Base-by-base conservation (phyloP, 2,329 filamentous ascomycete genomes). In the Penicillium rolfsii region DNA sequence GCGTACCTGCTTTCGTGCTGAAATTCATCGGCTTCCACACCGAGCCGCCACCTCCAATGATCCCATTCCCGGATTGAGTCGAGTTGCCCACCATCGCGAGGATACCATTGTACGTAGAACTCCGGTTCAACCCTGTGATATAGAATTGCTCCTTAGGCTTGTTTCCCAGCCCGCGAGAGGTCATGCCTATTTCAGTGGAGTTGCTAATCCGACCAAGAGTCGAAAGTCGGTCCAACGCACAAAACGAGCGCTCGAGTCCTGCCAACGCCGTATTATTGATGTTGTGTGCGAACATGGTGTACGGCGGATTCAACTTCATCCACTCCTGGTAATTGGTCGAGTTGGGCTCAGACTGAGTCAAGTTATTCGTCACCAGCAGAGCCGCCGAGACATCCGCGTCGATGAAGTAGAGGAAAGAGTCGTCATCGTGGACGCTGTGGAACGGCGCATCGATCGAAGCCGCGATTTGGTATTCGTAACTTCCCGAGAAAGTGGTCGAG, bases 141-240 rank as follows among this genome's bases (percentile, higher is more conserved):
- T 94, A 92, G 74, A 99, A 97, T 70, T 97, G 92, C 74, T 96
- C 89, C 73, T 93, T 93, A 0, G 91, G 91, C 61, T 88, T 81
- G 54, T 85, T 85, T 3, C 86, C 87, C 1, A 83, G 79, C 3
- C 87, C 91, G 35, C 87, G 84, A 30, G 82, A 87, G 2, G 88
- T 93, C 82, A 96, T 90, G 41, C 85, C 80, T 33, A 87, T 78
- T 62, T 85, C 80, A 41, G 83, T 83, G 30, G 83, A 85, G 5
- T 84, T 83, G 52, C 81, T 83, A 59, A 89, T 87, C 65, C 86
- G 84, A 50, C 82, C 82, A 59, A 91, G 86, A 68, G 87, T 84
- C 22, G 91, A 88, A 61, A 85, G 84, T 22, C 82, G 84, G 64
- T 84, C 82, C 52, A 98, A 79, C 1, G 92, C 95, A 73, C 95